Percentiles rank a stretch among this genome's conserved stretches.
Conservation (phyloP, 371 early-diverging fungal species). For the Mucor sp. region DNA sequence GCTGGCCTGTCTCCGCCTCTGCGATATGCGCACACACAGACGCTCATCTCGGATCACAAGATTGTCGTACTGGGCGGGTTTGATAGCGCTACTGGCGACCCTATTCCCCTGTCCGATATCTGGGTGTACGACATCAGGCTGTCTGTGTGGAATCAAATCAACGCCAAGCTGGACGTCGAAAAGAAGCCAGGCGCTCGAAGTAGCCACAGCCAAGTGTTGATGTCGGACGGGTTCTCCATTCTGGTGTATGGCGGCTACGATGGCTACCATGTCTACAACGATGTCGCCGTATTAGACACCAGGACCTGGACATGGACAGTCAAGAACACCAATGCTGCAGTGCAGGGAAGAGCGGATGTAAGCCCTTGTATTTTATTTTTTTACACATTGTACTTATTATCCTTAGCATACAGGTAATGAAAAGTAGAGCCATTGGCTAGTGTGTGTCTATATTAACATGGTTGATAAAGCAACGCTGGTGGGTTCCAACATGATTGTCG, state of each 20-base stretch:
- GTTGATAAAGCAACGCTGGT: slow-evolving; percentile 36
- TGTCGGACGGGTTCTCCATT: slow-evolving; percentile 47
- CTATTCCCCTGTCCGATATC: slow-evolving; percentile 37
- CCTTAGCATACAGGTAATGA: slow-evolving; percentile 51
- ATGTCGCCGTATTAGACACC: slow-evolving; percentile 47
- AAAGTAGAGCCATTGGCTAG: not conserved
- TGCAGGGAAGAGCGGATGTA: slow-evolving; percentile 53
- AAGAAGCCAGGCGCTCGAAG: slow-evolving; percentile 41
- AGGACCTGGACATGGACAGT: slow-evolving; percentile 50
- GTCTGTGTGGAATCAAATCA: slow-evolving; percentile 29
- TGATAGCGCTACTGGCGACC: slow-evolving; percentile 38
- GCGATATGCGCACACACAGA: slow-evolving; percentile 46
- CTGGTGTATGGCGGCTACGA: slow-evolving; percentile 52
- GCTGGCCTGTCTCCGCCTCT: slow-evolving; percentile 17
- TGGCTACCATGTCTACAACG: slow-evolving; percentile 50
- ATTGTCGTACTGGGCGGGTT: slow-evolving; percentile 48
- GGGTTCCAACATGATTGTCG: slow-evolving; percentile 49
- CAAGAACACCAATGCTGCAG: slow-evolving; percentile 48
- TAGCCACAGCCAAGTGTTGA: slow-evolving; percentile 43
- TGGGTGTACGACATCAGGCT: slow-evolving; percentile 38
- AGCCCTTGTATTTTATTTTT: slow-evolving; percentile 14
- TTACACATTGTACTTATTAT: slow-evolving; percentile 15
- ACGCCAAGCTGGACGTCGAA: slow-evolving; percentile 33
- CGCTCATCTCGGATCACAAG: slow-evolving; percentile 27
- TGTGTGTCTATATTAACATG: not conserved